Conservation (phyloP, 2,329 filamentous ascomycete genomes). For the Colletotrichum scovillei region DNA sequence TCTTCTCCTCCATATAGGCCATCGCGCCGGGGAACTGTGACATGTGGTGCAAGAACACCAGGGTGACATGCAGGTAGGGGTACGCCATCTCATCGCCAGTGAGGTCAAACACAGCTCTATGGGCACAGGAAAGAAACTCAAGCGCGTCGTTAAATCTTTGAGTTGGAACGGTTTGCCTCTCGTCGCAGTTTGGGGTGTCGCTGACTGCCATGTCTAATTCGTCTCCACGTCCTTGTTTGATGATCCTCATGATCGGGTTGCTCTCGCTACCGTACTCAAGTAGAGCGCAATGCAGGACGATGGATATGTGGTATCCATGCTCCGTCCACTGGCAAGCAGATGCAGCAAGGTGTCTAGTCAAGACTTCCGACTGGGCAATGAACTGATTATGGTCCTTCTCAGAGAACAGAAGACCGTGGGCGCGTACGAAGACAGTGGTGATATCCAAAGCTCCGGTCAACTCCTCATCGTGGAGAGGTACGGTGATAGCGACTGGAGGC, state of each 20-base stretch:
- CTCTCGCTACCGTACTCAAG: conserved; percentile 59
- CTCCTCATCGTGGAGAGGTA: no score
- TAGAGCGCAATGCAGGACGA: conserved; percentile 65
- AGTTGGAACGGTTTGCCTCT: not conserved
- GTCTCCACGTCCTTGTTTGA: not conserved
- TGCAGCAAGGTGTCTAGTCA: conserved; percentile 63
- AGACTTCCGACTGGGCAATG: conserved; percentile 41
- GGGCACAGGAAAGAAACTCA: conserved; percentile 55
- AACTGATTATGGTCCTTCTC: not conserved
- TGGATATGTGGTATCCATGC: conserved; percentile 65
- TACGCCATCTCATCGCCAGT: conserved; percentile 69
- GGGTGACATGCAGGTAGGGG: conserved; percentile 70
- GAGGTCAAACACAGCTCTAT: conserved; percentile 60
- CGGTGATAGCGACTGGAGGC: no score
- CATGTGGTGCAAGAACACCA: conserved; percentile 68
- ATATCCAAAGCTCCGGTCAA: not conserved
- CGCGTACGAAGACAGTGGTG: not conserved
- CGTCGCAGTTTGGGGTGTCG: not conserved
- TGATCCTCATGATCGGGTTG: not conserved
- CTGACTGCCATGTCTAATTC: not conserved
- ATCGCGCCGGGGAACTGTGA: conserved; percentile 54
- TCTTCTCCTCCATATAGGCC: conserved; percentile 51
- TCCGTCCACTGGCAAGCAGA: conserved; percentile 62
- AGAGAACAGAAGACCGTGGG: conserved; percentile 17
- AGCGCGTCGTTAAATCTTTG: conserved; percentile 43